Base-by-base conservation (phyloP, 2,329 filamentous ascomycete species). In the Beauveria brongniartii region DNA sequence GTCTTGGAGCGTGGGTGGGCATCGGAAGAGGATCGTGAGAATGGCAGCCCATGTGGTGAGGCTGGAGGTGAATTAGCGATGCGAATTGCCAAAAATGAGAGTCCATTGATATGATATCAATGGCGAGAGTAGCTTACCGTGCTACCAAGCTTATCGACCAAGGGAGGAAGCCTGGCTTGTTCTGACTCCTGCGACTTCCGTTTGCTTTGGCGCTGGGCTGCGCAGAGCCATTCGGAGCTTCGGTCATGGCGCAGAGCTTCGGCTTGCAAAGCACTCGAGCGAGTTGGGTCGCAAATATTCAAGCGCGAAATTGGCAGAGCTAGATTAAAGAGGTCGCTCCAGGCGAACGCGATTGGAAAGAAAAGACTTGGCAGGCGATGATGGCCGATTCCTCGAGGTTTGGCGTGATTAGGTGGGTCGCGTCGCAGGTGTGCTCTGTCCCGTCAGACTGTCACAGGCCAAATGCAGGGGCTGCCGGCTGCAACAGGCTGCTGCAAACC, bases 41-140 rank as follows among this genome's bases (percentile, higher is more conserved):
- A 97, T 86, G 41, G 87, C 82, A 72, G 94, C 96, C 93, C 93
- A 99, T 22, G 91, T 88, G 62, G 87, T 73, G 50, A 97, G 73
- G 69, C 93, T 93, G 64, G 3, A 20, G 30, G 7, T 18, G 40
- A 5, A 28, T 59, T 60, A 59, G 63, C 62, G 61, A 26, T 28
- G 50, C 47, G 56, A 43, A 22, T 22, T 18, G 14, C 56, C 52
- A 37, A 52, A 22, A 12, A 40, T 20, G 18, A 46, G 28, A 16
- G 4, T 26, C 26, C 6, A 22, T 24, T 37, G 30, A 7, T 37
- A 18, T 14, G n/a, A 30, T 44, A 34, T 18, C 34, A 10, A 12
- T 4, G 22, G 20, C 16, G 20, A n/a, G 5, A 22, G 26, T 5
- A 22, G 65, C 74, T 61, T 77, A 85, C 85, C 85, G 83, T 18